Percentiles rank a stretch among this genome's conserved stretches.
phyloP scores from a whole-genome alignment of 148 eudicot species.

The Rhododendron molle region DNA sequence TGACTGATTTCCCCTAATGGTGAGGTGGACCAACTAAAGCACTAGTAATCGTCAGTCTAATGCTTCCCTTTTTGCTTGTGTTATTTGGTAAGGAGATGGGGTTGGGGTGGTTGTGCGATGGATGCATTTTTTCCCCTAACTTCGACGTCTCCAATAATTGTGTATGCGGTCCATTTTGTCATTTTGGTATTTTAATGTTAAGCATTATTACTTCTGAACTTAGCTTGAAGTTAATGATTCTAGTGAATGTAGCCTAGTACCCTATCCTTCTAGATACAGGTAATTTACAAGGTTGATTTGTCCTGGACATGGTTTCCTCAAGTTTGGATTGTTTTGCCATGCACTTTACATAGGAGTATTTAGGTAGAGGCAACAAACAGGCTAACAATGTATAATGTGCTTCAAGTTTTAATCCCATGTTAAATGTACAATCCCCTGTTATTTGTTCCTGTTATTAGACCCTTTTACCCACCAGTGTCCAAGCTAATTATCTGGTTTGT shows the following conservation, averaged over 20 bases:
- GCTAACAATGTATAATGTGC: too few species aligned
- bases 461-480: neutral
- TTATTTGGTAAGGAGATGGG: neutral
- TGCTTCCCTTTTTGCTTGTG: neutral
- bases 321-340: neutral
- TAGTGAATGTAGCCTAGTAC: neutral
- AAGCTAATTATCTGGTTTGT: neutral
- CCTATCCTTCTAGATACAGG: neutral
- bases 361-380: neutral
- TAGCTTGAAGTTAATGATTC: neutral
- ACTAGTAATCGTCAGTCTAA: neutral
- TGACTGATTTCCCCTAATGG: neutral
- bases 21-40: neutral
- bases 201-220: neutral
- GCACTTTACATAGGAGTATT: neutral
- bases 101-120: neutral
- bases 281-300: neutral
- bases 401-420: neutral
- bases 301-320: neutral
- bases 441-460: neutral
- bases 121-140: neutral
- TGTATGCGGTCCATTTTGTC: neutral
- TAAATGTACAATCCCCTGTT: neutral
- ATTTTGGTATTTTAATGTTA: neutral
- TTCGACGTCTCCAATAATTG: neutral